Base-by-base conservation (phyloP, 129 eudicot genomes). In the Apium graveolens region DNA sequence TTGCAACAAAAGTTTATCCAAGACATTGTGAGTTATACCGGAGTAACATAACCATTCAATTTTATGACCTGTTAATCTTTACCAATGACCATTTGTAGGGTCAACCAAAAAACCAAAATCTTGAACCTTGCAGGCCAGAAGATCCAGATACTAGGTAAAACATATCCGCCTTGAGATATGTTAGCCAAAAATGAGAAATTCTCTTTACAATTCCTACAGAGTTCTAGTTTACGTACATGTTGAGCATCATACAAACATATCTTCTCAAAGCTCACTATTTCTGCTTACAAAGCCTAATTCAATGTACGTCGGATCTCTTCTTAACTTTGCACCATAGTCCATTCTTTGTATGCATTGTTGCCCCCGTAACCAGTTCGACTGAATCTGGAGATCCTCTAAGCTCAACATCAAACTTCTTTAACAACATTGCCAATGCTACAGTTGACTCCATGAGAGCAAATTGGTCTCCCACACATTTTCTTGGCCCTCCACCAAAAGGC, bases 391-490 rank as follows among this genome's bases (percentile, higher is more conserved):
- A 79, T 75, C 98, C 98, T 84, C 80, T 90, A 11, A 91, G 87
- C 88, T 88, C 90, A 38, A 91, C 89, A 78, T 95, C 97, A 81
- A 96, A 96, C 80, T 89, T 96, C 60, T 89, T 87, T 68, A 96
- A 70, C 51, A 96, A 69, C 99, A 91, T 82, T 11, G 97, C 89
- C 90, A 96, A 81, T 37, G 90, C 97, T 66, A 92, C 84, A 0
- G 99, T 96, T 39, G 97, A 92, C 82, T 96, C 99, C 99, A 92
- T 90, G 70, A 96, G 89, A n/a, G 99, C 99, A 79, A 96, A 96
- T 48, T 96, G 99, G 85, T 96, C 99, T 55, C 99, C 99, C 5
- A 92, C 97, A 44, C 99, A 96, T 84, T 95, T 89, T 84, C 99
- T 90, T 49, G 99, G 99, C 20, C 99, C 99, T 29, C 99, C 99